Evolutionary conservation across 345 rosid species (phyloP).

Genomic region (Dipteronia sinensis): DNA sequence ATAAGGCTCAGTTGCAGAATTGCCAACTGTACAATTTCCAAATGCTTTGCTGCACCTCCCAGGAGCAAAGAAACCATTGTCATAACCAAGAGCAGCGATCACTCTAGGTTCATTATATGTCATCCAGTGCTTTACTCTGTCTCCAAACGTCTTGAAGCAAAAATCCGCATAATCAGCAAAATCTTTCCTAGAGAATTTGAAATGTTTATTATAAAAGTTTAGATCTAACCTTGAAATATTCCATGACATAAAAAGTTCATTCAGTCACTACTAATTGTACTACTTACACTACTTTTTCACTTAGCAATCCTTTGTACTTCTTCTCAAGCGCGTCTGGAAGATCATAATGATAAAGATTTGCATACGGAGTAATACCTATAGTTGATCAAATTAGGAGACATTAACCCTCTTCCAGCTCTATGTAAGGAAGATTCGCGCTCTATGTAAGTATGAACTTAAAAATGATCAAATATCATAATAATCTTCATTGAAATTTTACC

Average conservation of each 20-base stretch:
- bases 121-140: constrained; percentile 96
- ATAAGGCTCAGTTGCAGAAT: constrained; percentile 93
- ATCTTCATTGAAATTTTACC: constrained; percentile 39
- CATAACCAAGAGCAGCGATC: constrained; percentile 90
- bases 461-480: neutral
- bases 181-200: constrained; percentile 57
- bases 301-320: constrained; percentile 70
- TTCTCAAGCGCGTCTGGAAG: constrained; percentile 84
- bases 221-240: neutral
- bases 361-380: constrained; percentile 88
- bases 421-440: neutral
- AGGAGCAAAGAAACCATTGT: constrained; percentile 79
- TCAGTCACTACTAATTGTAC: neutral
- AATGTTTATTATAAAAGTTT: neutral
- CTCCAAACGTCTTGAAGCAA: constrained; percentile 85
- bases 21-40: constrained; percentile 81
- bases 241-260: neutral
- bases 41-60: constrained; percentile 83
- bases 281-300: constrained; percentile 75
- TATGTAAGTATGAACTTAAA: neutral
- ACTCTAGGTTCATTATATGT: constrained; percentile 95
- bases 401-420: too few species aligned
- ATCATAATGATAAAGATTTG: constrained; percentile 89
- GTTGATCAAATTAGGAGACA: constrained; percentile 11
- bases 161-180: constrained; percentile 90